Evolutionary conservation across 495 filamentous ascomycete genomes (phyloP), one percentile per base, ranked within the genome.

Genomic region (Cercophora newfieldiana): DNA sequence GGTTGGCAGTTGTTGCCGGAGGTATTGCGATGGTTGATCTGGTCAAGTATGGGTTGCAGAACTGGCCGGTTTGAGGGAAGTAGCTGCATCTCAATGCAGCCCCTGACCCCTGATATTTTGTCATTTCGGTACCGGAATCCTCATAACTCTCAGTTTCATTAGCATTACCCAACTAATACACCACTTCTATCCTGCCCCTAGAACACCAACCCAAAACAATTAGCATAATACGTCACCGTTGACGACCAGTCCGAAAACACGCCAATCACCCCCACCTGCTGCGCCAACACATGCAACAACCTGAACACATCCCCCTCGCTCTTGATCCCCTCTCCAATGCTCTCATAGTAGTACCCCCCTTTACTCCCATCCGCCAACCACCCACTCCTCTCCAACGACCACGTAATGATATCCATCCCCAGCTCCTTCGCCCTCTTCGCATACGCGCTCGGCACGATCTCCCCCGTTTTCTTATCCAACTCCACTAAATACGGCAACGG

Each of bases 211-310:
- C 82, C 83, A 56, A 88, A 80, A 71, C 86, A 89, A 63, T 84
- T 87, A 62, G 86, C 86, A 75, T 87, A 89, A 58, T 87, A 89
- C 3, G 82, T 87, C 7, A 85, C 78, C 3, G 85, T 87, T 0
- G 83, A 85, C 3, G 81, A 80, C 87, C 87, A 89, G 69, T 88
- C 87, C 10, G 83, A 82, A 64, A 89, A 89, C 22, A 89, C 82
- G 2, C 75, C 82, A 21, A 73, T 71, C 14, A 86, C 83, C 2
- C 83, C 83, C 7, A 88, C 84, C 68, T 89, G 75, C 64, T 80
- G 78, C 8, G 78, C 81, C 53, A 89, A 65, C 18, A 87, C 85
- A 68, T 89, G 84, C 28, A 89, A 69, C 18, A 88, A 79, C 49
- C 76, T 82, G 66, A 81, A 88, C 72, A 85, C 80, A 48, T 88